Percentiles rank a stretch among this genome's conserved stretches.
These are phyloP conservation scores for Flaveria robusta DNA, from an alignment of 129 eudicot genomes.

Conservation along the genomic window DNA sequence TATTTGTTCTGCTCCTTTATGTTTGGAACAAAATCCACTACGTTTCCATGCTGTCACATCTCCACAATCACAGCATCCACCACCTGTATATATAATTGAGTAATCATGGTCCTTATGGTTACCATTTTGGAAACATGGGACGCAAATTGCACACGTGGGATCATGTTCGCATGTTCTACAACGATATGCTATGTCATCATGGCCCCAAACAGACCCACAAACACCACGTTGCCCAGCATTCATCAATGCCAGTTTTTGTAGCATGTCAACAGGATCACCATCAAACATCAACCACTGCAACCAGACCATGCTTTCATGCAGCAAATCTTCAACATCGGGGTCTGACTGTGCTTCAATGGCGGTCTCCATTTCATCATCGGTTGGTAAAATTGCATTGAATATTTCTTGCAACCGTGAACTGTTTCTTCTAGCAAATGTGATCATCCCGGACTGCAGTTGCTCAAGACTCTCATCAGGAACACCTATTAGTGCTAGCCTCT, in stretches of 20 bases:
- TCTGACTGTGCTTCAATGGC: conserved; percentile 43
- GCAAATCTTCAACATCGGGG: conserved; percentile 44
- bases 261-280: conserved; percentile 57
- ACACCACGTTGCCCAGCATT: conserved; percentile 78
- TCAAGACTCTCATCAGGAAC: conserved; percentile 61
- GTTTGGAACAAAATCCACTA: conserved; percentile 96
- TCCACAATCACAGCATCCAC: conserved; percentile 99
- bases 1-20: conserved; percentile 95
- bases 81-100: conserved; percentile 89
- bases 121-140: conserved; percentile 94
- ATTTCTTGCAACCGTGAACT: conserved; percentile 42
- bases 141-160: conserved; percentile 97
- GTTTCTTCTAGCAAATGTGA: conserved; percentile 52
- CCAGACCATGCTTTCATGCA: conserved; percentile 79
- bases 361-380: conserved; percentile 58
- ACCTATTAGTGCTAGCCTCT: conserved; percentile 71
- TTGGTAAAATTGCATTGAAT: conserved; percentile 63
- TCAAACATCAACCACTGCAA: conserved; percentile 98
- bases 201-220: conserved; percentile 98
- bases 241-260: conserved; percentile 49
- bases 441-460: conserved; percentile 58
- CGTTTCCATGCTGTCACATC: conserved; percentile 98
- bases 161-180: conserved; percentile 98
- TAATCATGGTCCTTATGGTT: conserved; percentile 90
- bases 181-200: conserved; percentile 86